phyloP scores from a whole-genome alignment of 1,284 basidiomycete species.

The Pseudozyma sp. region DNA sequence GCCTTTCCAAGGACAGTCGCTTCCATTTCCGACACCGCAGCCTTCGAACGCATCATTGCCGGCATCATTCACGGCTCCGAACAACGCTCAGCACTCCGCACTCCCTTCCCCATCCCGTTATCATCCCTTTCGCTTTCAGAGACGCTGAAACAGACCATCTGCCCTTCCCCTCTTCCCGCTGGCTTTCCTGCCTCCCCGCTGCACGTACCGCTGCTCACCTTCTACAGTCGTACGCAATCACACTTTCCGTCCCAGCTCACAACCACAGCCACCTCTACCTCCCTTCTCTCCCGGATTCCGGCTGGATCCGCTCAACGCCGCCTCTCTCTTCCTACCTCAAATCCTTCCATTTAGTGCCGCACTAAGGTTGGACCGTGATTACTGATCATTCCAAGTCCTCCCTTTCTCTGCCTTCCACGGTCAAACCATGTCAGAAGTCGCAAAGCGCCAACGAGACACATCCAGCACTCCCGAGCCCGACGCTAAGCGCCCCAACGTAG shows the following conservation, averaged over 20 bases:
- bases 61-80: background rate
- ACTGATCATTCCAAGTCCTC: conserved; percentile 35
- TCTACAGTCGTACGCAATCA: conserved; percentile 46
- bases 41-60: background rate
- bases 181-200: background rate
- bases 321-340: conserved; percentile 18
- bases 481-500: conserved; percentile 50
- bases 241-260: conserved; percentile 8
- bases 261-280: conserved; percentile 2
- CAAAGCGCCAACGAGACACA: conserved; percentile 55
- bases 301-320: background rate
- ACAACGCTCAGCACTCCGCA: background rate
- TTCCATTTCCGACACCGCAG: too few species aligned
- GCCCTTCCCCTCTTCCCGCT: conserved; percentile 7
- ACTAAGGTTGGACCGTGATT: conserved; percentile 34
- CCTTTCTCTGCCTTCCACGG: conserved; percentile 1
- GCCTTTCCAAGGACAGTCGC: too few species aligned
- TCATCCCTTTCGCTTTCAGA: conserved; percentile 14
- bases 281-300: background rate
- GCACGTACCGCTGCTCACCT: background rate
- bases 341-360: conserved; percentile 19
- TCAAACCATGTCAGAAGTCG: conserved; percentile 56
- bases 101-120: background rate
- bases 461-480: conserved; percentile 52
- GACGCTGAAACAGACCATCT: conserved; percentile 24